A percentile compares a stretch with the other conserved stretches of the same genome.
These are phyloP conservation scores for Sarocladium oryzae DNA, from an alignment of 2,329 filamentous ascomycete genomes.

Conservation along the genomic window DNA sequence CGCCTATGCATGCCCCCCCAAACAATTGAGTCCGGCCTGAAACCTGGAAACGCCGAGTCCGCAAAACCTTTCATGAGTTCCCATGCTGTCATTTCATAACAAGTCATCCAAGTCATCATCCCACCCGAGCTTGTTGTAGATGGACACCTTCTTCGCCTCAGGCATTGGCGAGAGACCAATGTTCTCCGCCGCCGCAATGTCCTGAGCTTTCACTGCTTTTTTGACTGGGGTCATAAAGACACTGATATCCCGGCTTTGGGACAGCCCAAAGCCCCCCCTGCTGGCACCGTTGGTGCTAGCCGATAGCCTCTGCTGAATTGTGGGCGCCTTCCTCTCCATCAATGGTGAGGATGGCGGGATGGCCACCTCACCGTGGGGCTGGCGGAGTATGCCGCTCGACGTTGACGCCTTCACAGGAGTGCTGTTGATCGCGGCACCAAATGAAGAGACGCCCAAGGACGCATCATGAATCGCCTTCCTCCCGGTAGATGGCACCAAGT, in stretches of 20 bases:
- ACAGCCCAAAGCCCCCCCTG: slow-evolving; percentile 13
- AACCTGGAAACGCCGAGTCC: no score
- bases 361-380: slow-evolving; percentile 19
- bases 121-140: slow-evolving; percentile 52
- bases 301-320: not conserved
- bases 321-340: slow-evolving; percentile 17
- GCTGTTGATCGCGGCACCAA: slow-evolving; percentile 20
- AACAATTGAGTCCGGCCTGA: not conserved
- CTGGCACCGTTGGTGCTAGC: not conserved
- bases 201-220: slow-evolving; percentile 18
- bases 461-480: slow-evolving; percentile 9
- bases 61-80: slow-evolving; percentile 5
- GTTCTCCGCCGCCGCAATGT: not conserved
- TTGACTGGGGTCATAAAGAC: slow-evolving; percentile 30
- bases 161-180: not conserved
- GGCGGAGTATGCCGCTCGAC: slow-evolving; percentile 21
- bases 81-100: slow-evolving; percentile 21
- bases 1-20: not conserved
- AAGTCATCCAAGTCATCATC: slow-evolving; percentile 48
- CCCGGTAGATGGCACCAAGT: slow-evolving; percentile 36
- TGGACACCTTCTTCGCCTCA: slow-evolving; percentile 30
- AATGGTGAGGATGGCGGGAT: slow-evolving; percentile 31
- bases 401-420: slow-evolving; percentile 22
- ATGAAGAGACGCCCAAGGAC: not conserved
- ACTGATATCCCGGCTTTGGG: slow-evolving; percentile 9